Evolutionary conservation across 305 asterid genomes (phyloP), one percentile per base, ranked within the genome.

Genomic region (Fraxinus greggii): DNA sequence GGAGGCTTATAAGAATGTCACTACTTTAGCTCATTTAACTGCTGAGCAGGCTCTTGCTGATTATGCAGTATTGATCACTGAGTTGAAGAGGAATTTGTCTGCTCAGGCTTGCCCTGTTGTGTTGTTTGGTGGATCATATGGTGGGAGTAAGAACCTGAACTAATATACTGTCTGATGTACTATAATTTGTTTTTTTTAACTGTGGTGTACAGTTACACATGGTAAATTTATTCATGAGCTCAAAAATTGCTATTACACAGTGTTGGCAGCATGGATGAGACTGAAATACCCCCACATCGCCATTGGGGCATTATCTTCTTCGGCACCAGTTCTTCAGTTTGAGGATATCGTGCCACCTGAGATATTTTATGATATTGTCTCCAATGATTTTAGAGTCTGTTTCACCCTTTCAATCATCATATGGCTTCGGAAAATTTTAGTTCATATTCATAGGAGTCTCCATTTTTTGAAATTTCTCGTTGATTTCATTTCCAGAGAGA

Each of bases 181-280:
- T 19, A 19, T 2, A 24, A 61, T 23, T 61, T 7, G 8, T 7
- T 63, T 5, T 63, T 5, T 63, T 21, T 6, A 23, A 42, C 9
- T 63, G 31, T 21, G 51, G 51, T 42, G 4, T 63, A 2, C 24
- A 24, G 15, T 63, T 33, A 19, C 15, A 5, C 5, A 51, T 32
- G 75, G 56, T 10, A 42, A 56, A 33, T 36, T 36, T 10, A 29
- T 70, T 72, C 19, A 38, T 63, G 65, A 51, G 38, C 69, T 76
- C 36, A 28, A 19, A 19, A 75, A 6, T 45, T 59, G 61, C 42
- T 76, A 26, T 83, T 76, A 26, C 82, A 82, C 89, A 94, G 99
- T 95, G 99, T 86, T 95, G 86, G 99, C 99, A 21, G 90, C 98
- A 10, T 95, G 99, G 99, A 92, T 93, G 97, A 88, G 98, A 88